Evolutionary conservation across 345 rosid genomes (phyloP).

Genomic region (Turritis glabra): DNA sequence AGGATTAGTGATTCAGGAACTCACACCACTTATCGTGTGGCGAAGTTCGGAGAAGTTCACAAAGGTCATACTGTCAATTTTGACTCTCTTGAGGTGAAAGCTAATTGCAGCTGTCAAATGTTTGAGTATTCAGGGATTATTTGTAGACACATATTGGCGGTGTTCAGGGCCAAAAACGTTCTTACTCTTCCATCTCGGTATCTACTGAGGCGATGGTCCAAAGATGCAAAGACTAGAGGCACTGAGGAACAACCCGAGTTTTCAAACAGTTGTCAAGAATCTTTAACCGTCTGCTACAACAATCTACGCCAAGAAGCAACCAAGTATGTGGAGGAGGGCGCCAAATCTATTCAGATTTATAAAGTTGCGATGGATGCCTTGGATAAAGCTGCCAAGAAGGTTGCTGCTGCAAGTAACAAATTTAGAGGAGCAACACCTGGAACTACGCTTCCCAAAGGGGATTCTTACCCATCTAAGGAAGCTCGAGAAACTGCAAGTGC

Average conservation of each 20-base stretch:
- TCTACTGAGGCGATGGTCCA: slow-evolving; percentile 75
- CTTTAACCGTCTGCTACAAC: slow-evolving; percentile 56
- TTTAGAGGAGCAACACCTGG: slow-evolving; percentile 43
- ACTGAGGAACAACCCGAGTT: slow-evolving; percentile 45
- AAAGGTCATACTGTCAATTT: slow-evolving; percentile 60
- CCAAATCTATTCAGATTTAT: slow-evolving; percentile 68
- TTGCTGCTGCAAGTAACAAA: slow-evolving; percentile 51
- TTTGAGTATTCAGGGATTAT: slow-evolving; percentile 79
- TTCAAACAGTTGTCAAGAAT: slow-evolving; percentile 48
- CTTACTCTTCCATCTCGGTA: slow-evolving; percentile 70
- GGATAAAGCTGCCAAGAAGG: slow-evolving; percentile 69
- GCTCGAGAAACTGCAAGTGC: slow-evolving; percentile 44
- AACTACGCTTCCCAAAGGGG: slow-evolving; percentile 43
- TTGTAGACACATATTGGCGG: slow-evolving; percentile 76
- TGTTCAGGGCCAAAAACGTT: slow-evolving; percentile 71
- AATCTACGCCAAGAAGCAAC: slow-evolving; percentile 73
- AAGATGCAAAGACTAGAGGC: slow-evolving; percentile 62
- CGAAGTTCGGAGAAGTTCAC: slow-evolving; percentile 67
- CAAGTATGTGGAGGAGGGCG: slow-evolving; percentile 81
- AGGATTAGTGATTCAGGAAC: slow-evolving; percentile 62
- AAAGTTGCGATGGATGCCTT: slow-evolving; percentile 73
- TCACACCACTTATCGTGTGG: slow-evolving; percentile 55
- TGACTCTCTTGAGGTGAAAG: slow-evolving; percentile 66
- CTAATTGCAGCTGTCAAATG: slow-evolving; percentile 80
- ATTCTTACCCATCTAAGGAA: slow-evolving; percentile 42